Evolutionary conservation across 2,329 filamentous ascomycete species (phyloP).

Genomic region (Apiospora marii): DNA sequence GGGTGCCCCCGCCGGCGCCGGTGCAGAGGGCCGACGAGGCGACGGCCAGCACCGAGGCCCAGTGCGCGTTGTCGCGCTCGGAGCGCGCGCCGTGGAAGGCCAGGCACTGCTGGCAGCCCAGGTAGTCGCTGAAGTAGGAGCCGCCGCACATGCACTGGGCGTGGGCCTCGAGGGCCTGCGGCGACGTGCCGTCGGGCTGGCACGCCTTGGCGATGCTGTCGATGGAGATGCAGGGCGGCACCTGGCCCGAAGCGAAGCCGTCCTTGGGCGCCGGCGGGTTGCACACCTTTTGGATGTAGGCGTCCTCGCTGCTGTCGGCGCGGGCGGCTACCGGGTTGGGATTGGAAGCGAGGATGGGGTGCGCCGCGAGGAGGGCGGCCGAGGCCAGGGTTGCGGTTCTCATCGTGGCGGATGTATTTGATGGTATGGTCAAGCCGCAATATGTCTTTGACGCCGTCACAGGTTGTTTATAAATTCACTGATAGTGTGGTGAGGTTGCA

Average conservation of each 20-base stretch:
- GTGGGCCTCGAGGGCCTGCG: constrained; percentile 39
- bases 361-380: constrained; percentile 23
- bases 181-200: constrained; percentile 40
- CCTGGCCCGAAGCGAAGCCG: not conserved
- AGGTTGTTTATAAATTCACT: not conserved
- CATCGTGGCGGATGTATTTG: not conserved
- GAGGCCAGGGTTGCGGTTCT: constrained; percentile 16
- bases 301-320: not conserved
- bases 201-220: constrained; percentile 42
- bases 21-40: constrained; percentile 48
- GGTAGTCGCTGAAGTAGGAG: constrained; percentile 53
- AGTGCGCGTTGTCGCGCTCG: constrained; percentile 44
- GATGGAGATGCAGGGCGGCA: constrained; percentile 42
- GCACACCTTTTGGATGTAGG: constrained; percentile 29
- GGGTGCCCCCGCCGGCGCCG: constrained; percentile 38
- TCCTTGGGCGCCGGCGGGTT: constrained; percentile 19
- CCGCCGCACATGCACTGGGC: constrained; percentile 52
- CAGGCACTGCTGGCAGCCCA: constrained; percentile 51
- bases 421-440: not conserved
- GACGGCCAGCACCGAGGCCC: constrained; percentile 43
- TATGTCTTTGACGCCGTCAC: constrained; percentile 33
- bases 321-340: not conserved
- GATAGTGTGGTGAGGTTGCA: not conserved
- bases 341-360: constrained; percentile 6
- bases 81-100: constrained; percentile 49